Percentiles rank a stretch among this genome's conserved stretches.
These are phyloP conservation scores for Sporobolus alterniflorus DNA, from an alignment of 202 grass and related monocot species.

Conservation along the genomic window DNA sequence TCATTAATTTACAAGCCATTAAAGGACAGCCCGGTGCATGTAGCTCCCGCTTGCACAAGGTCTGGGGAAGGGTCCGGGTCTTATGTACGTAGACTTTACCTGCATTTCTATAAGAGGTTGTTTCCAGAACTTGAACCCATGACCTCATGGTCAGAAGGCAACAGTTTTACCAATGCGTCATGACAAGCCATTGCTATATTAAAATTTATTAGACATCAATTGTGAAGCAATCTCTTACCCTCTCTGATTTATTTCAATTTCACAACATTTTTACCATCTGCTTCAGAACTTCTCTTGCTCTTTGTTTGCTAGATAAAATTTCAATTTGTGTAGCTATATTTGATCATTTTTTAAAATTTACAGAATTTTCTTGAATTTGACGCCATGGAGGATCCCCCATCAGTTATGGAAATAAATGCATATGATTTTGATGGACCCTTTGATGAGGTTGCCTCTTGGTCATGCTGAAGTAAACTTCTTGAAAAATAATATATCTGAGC, in stretches of 20 bases:
- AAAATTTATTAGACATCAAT: background rate
- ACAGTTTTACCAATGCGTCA: too few species aligned
- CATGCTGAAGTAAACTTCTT: constrained; percentile 97
- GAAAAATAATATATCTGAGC: constrained; percentile 82
- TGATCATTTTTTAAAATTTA: constrained; percentile 35
- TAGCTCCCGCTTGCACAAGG: too few species aligned
- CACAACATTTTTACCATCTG: too few species aligned
- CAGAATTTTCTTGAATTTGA: constrained; percentile 99
- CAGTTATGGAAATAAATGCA: constrained; percentile 81
- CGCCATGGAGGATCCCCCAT: constrained; percentile 95
- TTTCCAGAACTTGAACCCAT: too few species aligned
- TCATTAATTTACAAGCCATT: background rate
- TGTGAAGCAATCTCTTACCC: background rate
- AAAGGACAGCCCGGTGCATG: too few species aligned
- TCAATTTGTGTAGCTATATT: background rate
- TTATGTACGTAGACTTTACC: too few species aligned
- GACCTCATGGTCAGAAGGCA: too few species aligned
- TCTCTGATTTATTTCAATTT: background rate
- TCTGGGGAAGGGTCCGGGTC: too few species aligned
- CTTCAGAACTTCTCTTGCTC: background rate
- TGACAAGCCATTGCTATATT: background rate
- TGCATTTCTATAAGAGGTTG: too few species aligned
- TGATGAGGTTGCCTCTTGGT: constrained; percentile 86
- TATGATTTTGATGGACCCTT: constrained; percentile 99
- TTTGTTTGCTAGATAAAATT: constrained; percentile 2